Evolutionary conservation across 2,329 filamentous ascomycete genomes (phyloP).

Genomic region (Botrytis porri): DNA sequence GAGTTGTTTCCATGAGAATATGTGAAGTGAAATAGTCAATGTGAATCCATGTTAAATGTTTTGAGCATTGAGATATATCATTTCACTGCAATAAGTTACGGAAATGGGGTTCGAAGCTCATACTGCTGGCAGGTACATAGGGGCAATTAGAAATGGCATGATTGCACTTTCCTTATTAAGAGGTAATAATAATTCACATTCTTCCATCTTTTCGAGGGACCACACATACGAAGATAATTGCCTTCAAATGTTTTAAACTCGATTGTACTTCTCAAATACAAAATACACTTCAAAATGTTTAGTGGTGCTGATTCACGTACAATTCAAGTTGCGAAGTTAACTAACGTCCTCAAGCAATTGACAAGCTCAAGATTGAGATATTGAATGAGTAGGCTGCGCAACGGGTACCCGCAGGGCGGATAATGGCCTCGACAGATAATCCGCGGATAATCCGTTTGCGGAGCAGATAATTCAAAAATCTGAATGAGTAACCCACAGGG

Average conservation of each 20-base stretch:
- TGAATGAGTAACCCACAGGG: no score
- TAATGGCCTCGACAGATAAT: no score
- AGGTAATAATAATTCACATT: rapidly evolving
- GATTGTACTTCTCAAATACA: background rate
- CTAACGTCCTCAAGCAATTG: no score
- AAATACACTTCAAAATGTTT: rapidly evolving
- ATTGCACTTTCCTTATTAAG: background rate
- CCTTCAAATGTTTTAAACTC: background rate
- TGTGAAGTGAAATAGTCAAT: background rate
- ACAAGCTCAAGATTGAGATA: no score
- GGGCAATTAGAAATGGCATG: background rate
- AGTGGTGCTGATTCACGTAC: background rate
- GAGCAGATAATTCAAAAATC: no score
- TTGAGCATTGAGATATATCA: rapidly evolving
- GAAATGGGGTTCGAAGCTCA: background rate
- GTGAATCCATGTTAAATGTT: background rate
- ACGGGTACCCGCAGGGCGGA: no score
- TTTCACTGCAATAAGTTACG: background rate
- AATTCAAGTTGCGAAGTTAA: rapidly evolving
- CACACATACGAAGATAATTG: no score
- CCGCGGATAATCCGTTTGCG: no score
- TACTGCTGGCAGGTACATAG: background rate
- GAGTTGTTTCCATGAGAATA: rapidly evolving
- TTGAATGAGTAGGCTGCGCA: no score
- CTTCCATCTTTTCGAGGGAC: background rate